phyloP scores from a whole-genome alignment of 2,329 filamentous ascomycete genomes.

The Cadophora sp. region DNA sequence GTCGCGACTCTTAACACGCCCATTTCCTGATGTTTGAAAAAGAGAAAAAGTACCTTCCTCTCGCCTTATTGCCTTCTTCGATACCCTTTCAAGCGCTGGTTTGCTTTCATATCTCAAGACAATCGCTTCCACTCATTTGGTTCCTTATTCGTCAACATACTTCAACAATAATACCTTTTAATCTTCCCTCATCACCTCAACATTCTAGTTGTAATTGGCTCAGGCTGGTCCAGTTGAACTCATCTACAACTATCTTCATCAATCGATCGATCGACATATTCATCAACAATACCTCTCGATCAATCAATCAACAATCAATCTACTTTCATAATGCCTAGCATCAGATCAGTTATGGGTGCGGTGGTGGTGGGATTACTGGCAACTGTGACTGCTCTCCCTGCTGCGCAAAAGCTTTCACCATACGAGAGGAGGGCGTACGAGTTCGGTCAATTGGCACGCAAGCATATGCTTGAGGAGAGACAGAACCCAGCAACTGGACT shows the following conservation, averaged over 20 bases:
- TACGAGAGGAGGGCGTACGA: constrained; percentile 38
- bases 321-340: constrained; percentile 41
- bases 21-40: constrained; percentile 28
- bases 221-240: constrained; percentile 43
- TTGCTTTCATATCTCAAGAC: constrained; percentile 42
- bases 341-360: constrained; percentile 40
- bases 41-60: constrained; percentile 23
- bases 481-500: constrained; percentile 42
- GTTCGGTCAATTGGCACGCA: constrained; percentile 28
- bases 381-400: constrained; percentile 40
- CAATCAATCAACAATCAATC: constrained; percentile 6
- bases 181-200: constrained; percentile 22
- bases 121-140: constrained; percentile 40
- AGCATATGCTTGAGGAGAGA: constrained; percentile 32
- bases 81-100: constrained; percentile 43
- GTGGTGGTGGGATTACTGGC: constrained; percentile 38
- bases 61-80: constrained; percentile 28
- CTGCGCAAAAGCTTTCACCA: constrained; percentile 37
- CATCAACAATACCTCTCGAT: neutral
- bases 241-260: constrained; percentile 23
- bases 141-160: constrained; percentile 15
- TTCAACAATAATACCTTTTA: constrained; percentile 33
- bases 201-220: constrained; percentile 34
- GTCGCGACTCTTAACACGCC: constrained; percentile 30
- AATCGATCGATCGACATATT: neutral